Percentiles rank a stretch among this genome's conserved stretches.
phyloP scores from a whole-genome alignment of 2,329 filamentous ascomycete species.

The Botrytis paeoniae region DNA sequence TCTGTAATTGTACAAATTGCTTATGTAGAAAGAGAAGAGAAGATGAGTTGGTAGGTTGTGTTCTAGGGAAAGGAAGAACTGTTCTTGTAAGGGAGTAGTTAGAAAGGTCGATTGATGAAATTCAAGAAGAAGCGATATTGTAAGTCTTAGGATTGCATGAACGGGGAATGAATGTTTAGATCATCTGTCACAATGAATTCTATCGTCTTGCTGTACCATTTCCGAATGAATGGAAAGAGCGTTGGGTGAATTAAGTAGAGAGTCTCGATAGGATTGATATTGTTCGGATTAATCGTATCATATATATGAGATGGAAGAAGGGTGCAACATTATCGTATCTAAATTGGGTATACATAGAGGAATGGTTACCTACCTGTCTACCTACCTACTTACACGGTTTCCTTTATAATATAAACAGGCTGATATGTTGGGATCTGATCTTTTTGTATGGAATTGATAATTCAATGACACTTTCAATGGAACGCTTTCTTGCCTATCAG shows the following conservation, averaged over 20 bases:
- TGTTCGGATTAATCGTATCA: not conserved
- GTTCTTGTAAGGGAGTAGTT: not conserved
- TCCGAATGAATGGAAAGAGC: slow-evolving; percentile 9
- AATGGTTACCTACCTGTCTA: not conserved
- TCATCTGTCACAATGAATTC: not conserved
- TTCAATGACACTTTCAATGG: not conserved
- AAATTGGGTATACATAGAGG: not conserved
- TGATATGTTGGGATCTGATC: not conserved
- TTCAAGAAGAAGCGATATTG: not conserved
- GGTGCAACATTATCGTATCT: slow-evolving; percentile 7
- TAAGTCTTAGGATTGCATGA: not conserved
- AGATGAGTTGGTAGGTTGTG: not conserved
- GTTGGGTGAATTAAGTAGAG: not conserved
- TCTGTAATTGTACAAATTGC: not conserved
- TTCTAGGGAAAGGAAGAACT: not conserved
- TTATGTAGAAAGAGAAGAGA: not conserved
- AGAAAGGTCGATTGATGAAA: not conserved
- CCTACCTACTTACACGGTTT: not conserved
- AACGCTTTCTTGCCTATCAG: not conserved
- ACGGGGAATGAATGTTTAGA: not conserved
- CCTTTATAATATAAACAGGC: not conserved
- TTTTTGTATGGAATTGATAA: not conserved
- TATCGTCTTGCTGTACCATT: not conserved
- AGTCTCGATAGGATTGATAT: not conserved
- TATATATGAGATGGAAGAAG: slow-evolving; percentile 1